A percentile compares a stretch with the other conserved stretches of the same genome.
Evolutionary conservation across 2,329 filamentous ascomycete genomes (phyloP).

Genomic region (Monosporascus sp.): DNA sequence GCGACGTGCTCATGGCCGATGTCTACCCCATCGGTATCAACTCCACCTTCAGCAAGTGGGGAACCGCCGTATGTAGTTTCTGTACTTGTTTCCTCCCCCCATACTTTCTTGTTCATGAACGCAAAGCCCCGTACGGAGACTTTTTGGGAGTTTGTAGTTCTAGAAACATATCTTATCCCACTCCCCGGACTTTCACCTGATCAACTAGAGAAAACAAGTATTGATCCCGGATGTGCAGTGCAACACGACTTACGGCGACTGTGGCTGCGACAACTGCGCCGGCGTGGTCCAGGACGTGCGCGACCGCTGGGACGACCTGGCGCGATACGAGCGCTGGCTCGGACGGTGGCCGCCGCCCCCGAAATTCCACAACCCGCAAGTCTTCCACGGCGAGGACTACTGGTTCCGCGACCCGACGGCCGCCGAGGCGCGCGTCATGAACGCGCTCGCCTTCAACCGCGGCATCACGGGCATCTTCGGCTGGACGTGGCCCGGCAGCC

Average conservation of each 20-base stretch:
- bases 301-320: slow-evolving; percentile 33
- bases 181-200: no score
- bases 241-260: slow-evolving; percentile 56
- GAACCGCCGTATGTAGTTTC: slow-evolving; percentile 30
- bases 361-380: slow-evolving; percentile 41
- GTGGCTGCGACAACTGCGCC: slow-evolving; percentile 57
- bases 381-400: slow-evolving; percentile 42
- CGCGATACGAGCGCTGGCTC: slow-evolving; percentile 34
- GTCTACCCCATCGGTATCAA: slow-evolving; percentile 56
- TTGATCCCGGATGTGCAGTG: slow-evolving; percentile 22
- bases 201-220: no score
- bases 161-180: no score
- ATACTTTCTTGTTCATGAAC: no score
- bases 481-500: slow-evolving; percentile 40
- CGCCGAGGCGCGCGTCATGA: slow-evolving; percentile 40
- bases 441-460: slow-evolving; percentile 39
- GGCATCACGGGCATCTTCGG: slow-evolving; percentile 38
- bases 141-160: no score
- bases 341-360: slow-evolving; percentile 34
- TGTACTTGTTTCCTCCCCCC: no score
- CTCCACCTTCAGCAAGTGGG: slow-evolving; percentile 48
- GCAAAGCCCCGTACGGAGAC: no score
- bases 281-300: slow-evolving; percentile 49
- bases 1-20: slow-evolving; percentile 56
- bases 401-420: slow-evolving; percentile 41